phyloP scores from a whole-genome alignment of 1,284 basidiomycete genomes.

The Leccinum laetum region DNA sequence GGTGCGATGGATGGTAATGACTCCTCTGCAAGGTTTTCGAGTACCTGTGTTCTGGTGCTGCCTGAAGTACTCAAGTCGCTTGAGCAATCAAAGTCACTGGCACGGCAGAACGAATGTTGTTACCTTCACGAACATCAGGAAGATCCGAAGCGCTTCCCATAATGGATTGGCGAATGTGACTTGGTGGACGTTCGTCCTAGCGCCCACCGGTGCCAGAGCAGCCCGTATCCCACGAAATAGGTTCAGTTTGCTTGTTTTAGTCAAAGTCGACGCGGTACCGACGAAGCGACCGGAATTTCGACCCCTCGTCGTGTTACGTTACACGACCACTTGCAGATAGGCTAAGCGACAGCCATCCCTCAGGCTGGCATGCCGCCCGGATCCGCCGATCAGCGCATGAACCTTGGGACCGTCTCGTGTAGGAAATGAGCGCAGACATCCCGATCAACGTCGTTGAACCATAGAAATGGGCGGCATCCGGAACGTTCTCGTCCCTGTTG shows the following conservation, averaged over 20 bases:
- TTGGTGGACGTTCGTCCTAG: conserved; percentile 8
- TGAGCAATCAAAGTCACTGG: conserved; percentile 1
- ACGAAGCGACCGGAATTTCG: neutral
- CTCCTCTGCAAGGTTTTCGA: conserved; percentile 2
- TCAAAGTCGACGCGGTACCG: neutral
- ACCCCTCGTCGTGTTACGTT: neutral
- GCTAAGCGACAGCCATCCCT: neutral
- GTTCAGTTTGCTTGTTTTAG: neutral
- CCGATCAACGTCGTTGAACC: conserved; percentile 4
- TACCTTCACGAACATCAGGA: neutral
- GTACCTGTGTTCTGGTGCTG: neutral
- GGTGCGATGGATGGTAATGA: conserved; percentile 1
- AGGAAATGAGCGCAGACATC: conserved; percentile 10
- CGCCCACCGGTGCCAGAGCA: neutral
- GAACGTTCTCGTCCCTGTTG: neutral
- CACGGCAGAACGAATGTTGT: neutral
- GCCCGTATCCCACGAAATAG: neutral
- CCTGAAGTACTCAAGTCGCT: neutral
- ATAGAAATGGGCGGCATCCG: conserved; percentile 16
- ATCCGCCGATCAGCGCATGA: neutral
- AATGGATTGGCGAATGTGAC: neutral
- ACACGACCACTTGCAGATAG: neutral
- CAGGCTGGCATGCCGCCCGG: conserved; percentile 7
- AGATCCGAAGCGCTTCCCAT: neutral
- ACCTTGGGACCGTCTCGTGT: conserved; percentile 5